A percentile compares a stretch with the other conserved stretches of the same genome.
Evolutionary conservation across 495 filamentous ascomycete genomes (phyloP).

Genomic region (Aspergillus biplanus): DNA sequence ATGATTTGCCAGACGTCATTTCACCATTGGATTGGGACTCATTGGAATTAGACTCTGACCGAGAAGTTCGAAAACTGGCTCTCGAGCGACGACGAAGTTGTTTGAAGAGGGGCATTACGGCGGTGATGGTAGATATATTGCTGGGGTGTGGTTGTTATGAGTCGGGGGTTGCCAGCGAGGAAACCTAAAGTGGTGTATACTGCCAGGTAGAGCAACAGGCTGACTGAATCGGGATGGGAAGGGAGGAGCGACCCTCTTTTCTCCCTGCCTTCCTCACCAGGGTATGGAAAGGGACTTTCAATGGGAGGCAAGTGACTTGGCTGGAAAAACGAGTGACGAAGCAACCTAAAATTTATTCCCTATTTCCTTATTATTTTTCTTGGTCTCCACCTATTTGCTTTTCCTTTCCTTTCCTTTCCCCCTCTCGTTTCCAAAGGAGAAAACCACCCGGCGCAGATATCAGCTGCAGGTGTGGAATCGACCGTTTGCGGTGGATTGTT

Average conservation of each 20-base stretch:
- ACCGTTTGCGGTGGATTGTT: slow-evolving; percentile 45
- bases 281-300: background rate
- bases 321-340: slow-evolving; percentile 21
- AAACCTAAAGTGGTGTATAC: slow-evolving; percentile 10
- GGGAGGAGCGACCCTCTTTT: slow-evolving; percentile 16
- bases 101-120: slow-evolving; percentile 70
- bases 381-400: background rate
- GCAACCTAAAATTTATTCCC: background rate
- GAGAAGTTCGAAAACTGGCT: slow-evolving; percentile 59
- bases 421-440: background rate
- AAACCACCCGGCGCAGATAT: background rate
- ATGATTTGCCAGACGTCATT: slow-evolving; percentile 58
- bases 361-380: background rate
- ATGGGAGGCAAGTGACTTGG: slow-evolving; percentile 4
- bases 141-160: background rate
- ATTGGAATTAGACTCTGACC: slow-evolving; percentile 54
- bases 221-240: slow-evolving; percentile 11
- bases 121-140: background rate
- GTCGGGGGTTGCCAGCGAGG: background rate
- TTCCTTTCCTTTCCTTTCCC: slow-evolving; percentile 2
- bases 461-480: slow-evolving; percentile 24
- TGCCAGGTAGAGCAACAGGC: background rate
- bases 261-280: slow-evolving; percentile 4
- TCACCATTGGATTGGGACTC: slow-evolving; percentile 50
- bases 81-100: slow-evolving; percentile 75